Percentiles rank a stretch among this genome's conserved stretches.
These are phyloP conservation scores for Trichoderma harzianum DNA, from an alignment of 2,329 filamentous ascomycete genomes.

Conservation along the genomic window DNA sequence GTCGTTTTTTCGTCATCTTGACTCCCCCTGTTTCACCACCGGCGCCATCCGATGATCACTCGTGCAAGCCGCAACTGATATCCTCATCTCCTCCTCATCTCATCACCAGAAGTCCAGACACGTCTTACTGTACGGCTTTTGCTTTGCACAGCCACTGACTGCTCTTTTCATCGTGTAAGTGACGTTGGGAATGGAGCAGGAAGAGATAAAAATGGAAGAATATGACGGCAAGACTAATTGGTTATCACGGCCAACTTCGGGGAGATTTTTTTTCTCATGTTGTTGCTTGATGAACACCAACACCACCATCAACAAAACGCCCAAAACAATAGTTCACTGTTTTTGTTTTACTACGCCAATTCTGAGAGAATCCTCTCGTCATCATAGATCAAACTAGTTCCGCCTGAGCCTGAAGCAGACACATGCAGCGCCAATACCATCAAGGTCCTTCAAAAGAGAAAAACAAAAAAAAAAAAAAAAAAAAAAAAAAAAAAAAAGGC, in stretches of 20 bases:
- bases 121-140: not conserved
- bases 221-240: not conserved
- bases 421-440: not conserved
- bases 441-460: not conserved
- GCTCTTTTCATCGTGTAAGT: not conserved
- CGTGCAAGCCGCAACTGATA: not conserved
- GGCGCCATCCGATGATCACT: conserved; percentile 1
- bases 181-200: not conserved
- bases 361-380: not conserved
- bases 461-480: not conserved
- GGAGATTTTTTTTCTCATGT: not conserved
- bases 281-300: not conserved
- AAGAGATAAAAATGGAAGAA: not conserved
- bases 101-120: not conserved
- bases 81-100: not conserved
- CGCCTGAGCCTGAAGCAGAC: not conserved
- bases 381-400: not conserved
- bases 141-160: not conserved
- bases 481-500: not conserved
- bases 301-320: not conserved
- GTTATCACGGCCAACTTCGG: not conserved
- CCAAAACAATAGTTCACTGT: not conserved
- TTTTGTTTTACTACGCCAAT: no score
- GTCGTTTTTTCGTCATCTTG: not conserved
- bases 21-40: not conserved